These are phyloP conservation scores for Ocimum tenuiflorum DNA, from an alignment of 257 asterid species.

Conservation along the genomic window DNA sequence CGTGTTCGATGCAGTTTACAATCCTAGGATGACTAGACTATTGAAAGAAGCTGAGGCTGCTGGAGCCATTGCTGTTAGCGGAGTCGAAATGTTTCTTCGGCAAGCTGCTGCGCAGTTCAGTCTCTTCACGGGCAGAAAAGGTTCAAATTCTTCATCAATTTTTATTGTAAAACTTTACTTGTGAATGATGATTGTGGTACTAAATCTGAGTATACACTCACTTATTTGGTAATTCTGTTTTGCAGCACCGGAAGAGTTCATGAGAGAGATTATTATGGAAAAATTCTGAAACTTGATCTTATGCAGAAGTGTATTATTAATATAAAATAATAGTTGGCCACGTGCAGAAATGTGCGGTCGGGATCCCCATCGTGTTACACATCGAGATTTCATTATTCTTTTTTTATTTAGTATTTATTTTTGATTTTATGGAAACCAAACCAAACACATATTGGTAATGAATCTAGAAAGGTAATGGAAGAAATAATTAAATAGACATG, in stretches of 20 bases:
- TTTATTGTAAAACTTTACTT: no score
- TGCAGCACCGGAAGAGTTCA: slow-evolving; percentile 69
- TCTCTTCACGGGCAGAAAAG: slow-evolving; percentile 50
- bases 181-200: no score
- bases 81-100: slow-evolving; percentile 67
- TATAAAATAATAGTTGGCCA: no score
- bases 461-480: no score
- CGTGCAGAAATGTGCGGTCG: no score
- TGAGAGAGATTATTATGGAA: slow-evolving; percentile 46
- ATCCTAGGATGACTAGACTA: slow-evolving; percentile 47
- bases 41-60: slow-evolving; percentile 57
- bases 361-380: no score
- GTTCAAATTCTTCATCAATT: slow-evolving; percentile 12
- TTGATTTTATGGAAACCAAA: no score
- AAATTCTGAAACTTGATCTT: slow-evolving; percentile 33
- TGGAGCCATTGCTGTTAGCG: slow-evolving; percentile 53
- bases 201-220: not conserved
- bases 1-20: slow-evolving; percentile 63
- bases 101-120: slow-evolving; percentile 58
- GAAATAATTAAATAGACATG: no score
- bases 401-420: no score
- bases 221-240: not conserved
- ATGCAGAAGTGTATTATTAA: no score
- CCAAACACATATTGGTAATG: no score
- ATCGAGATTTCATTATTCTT: no score